Base-by-base conservation (phyloP, 2,329 filamentous ascomycete genomes). In the Cucurbitaria berberidis region DNA sequence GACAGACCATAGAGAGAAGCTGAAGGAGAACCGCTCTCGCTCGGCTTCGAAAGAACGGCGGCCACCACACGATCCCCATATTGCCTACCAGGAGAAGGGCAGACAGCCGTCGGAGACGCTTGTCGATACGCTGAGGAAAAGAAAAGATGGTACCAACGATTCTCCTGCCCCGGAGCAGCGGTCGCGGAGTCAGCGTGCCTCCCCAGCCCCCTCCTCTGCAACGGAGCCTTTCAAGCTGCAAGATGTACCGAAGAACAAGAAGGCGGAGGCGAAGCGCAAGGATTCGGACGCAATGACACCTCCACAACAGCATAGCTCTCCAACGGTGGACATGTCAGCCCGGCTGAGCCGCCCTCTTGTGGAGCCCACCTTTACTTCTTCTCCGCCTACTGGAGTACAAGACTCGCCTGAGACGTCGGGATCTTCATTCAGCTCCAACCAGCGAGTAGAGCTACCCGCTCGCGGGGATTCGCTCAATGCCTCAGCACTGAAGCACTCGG, bases 21-120 rank as follows among this genome's bases (percentile, higher is more conserved):
- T 78, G 44, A 76, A 75, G 53, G 77, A 79, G 45, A 70, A 72
- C 48, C 62, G 74, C 16, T 79, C 79, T 11, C 70, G 79, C 41
- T 80, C 79, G 15, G 74, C 72, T 4, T 82, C 79, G 3, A 73
- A 74, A 15, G 79, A 81, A 59, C 55, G 62, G 19, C 72, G 78
- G 29, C 66, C 66, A 30, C 63, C 76, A 68, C 53, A 86, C 2
- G 92, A 90, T 15, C 91, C 92, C n/a, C 92, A 96, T 68, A 96
- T 96, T 65, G 89, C 91, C 19, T 96, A 92, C 71, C 91, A 96
- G 72, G 91, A 96, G 67, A 95, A 93, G 74, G 85, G 86, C 1
- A 84, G 89, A 39, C 82, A 86, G 55, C 76, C 82, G 4, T 87
- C 86, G 0, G 84, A 86, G 2, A 85, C 88, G 10, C 77, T 85